Conservation (phyloP, 176 grass and related monocot genomes). For the Lolium multiflorum region DNA sequence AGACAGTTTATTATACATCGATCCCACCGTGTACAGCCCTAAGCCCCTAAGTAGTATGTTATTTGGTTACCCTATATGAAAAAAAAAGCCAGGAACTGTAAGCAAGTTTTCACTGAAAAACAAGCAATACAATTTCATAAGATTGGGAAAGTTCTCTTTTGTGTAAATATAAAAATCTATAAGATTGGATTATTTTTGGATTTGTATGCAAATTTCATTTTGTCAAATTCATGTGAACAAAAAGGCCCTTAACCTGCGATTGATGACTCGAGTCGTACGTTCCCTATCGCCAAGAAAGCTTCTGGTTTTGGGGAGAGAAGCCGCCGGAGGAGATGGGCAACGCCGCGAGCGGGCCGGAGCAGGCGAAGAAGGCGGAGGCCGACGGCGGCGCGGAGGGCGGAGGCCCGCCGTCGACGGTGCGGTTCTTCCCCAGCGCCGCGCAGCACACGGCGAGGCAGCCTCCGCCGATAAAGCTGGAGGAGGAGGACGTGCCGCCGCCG, state of each 20-base stretch:
- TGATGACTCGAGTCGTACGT: neutral
- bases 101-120: too few relatives aligned
- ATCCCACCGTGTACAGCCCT: too few relatives aligned
- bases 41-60: too few relatives aligned
- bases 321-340: conserved; percentile 35
- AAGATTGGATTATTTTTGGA: too few relatives aligned
- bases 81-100: too few relatives aligned
- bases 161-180: too few relatives aligned
- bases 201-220: neutral
- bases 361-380: conserved; percentile 29
- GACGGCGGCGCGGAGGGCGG: neutral
- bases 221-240: neutral
- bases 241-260: neutral
- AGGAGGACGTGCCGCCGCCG: conserved; percentile 59
- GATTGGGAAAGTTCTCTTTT: too few relatives aligned
- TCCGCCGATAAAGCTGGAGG: conserved; percentile 64
- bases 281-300: neutral
- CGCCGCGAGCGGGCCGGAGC: conserved; percentile 55
- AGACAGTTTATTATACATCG: too few relatives aligned
- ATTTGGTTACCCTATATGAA: too few relatives aligned
- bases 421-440: conserved; percentile 57
- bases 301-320: neutral
- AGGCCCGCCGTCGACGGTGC: conserved; percentile 51
- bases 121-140: too few relatives aligned
- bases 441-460: conserved; percentile 50